phyloP scores from a whole-genome alignment of 73 alveolate genomes.

The Paramecium sonneborni region DNA sequence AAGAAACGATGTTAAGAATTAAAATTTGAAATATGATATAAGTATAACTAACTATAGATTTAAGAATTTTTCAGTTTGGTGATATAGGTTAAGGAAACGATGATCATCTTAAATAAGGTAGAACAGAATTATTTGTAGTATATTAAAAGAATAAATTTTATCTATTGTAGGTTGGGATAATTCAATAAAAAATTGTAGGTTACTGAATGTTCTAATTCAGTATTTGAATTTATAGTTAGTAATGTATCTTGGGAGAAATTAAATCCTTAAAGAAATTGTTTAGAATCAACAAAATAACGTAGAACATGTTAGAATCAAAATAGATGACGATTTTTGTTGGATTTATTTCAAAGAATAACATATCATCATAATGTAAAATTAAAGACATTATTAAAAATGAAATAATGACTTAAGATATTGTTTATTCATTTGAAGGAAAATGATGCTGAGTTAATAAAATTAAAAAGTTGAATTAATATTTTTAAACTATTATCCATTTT shows the following conservation, averaged over 20 bases:
- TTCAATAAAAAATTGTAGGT: not conserved
- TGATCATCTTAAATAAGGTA: not conserved
- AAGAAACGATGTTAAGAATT: not conserved
- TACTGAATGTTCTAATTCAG: not conserved
- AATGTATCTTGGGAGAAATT: not conserved
- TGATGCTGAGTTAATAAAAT: conserved; percentile 24
- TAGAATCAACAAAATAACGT: conserved; percentile 26
- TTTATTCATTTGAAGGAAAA: conserved; percentile 23
- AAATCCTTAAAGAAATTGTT: not conserved
- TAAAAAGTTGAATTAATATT: not conserved
- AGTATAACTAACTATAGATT: not conserved
- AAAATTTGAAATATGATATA: conserved; percentile 17
- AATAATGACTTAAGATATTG: not conserved
- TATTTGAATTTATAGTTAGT: not conserved
- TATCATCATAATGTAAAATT: not conserved
- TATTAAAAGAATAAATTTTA: not conserved
- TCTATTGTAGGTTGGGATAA: conserved; percentile 25
- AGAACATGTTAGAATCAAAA: conserved; percentile 44
- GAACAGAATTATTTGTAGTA: not conserved
- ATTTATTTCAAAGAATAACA: not conserved
- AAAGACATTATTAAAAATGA: not conserved
- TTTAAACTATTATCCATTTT: not conserved
- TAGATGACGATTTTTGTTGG: conserved; percentile 21
- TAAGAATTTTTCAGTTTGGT: not conserved
- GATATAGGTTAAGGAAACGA: not conserved